phyloP scores from a whole-genome alignment of 2,329 filamentous ascomycete species.

The Teratosphaeria destructans region DNA sequence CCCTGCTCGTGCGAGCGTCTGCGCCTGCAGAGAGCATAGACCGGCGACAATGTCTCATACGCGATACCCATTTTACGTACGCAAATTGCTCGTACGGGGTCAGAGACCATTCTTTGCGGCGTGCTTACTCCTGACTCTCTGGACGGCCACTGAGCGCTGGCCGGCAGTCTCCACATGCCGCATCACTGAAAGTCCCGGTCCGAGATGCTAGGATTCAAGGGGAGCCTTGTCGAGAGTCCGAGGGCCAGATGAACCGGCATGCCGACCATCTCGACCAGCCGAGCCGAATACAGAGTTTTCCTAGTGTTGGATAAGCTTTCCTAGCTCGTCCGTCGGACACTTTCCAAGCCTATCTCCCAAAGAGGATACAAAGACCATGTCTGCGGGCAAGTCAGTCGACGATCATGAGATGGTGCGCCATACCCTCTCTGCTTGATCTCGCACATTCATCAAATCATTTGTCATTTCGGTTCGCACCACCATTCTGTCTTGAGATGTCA shows the following conservation, averaged over 20 bases:
- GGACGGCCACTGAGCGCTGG: background rate
- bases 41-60: background rate
- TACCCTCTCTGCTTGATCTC: background rate
- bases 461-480: background rate
- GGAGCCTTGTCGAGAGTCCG: background rate
- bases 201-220: background rate
- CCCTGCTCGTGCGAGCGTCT: background rate
- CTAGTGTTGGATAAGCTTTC: background rate
- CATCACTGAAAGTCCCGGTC: background rate
- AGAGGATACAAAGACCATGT: background rate
- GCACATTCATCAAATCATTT: background rate
- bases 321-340: background rate
- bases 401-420: background rate
- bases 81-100: background rate
- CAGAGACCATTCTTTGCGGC: background rate
- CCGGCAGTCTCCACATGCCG: background rate
- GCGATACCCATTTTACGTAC: background rate
- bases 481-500: background rate
- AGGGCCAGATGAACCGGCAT: background rate
- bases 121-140: background rate
- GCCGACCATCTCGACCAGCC: background rate
- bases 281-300: background rate
- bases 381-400: background rate
- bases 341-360: background rate
- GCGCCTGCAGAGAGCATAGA: background rate